Evolutionary conservation across 2,329 filamentous ascomycete species (phyloP), one percentile per base, ranked within the genome.

Genomic region (Keithomyces neogunnii): DNA sequence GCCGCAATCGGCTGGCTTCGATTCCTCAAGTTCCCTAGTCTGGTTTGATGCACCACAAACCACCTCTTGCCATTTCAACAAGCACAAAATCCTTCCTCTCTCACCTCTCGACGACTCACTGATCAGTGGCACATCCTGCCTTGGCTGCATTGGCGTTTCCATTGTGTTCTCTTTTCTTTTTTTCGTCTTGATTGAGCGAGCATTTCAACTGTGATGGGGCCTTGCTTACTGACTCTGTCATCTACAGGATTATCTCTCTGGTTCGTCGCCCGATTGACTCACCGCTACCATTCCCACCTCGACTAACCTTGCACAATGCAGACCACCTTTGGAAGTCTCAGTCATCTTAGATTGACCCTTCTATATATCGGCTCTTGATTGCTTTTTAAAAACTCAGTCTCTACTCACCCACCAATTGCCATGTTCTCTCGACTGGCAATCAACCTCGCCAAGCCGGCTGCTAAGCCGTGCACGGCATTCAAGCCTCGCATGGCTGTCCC

Each of bases 241-340:
- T 57, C 59, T 36, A 52, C 63, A 86, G 84, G 84, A 87, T 78
- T 87, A 87, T 79, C 80, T 87, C 72, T 87, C 84, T 82, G 84
- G 84, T 86, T 71, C 65, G 79, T 72, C 51, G 28, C 19, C 19
- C 19, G 26, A 44, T 43, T 50, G 31, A 49, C 55, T 71, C 67
- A 72, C 71, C 75, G 70, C 74, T 44, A 47, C 29, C 29, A 47
- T 9, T 13, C 38, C 28, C 10, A 42, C 9, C 19, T 50, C 51
- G 54, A 55, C 59, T 59, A 56, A 58, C 56, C 32, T 39, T 28
- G 33, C 45, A 43, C 51, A 42, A 45, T 50, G 55, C 55, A 71
- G 69, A 72, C 64, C 69, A 72, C 60, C 64, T 72, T 59, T 72
- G 69, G 69, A 70, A 66, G 64, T 69, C 67, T 51, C 63, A 65